phyloP scores from a whole-genome alignment of 306 rosid genomes.

The Vicia sativa region DNA sequence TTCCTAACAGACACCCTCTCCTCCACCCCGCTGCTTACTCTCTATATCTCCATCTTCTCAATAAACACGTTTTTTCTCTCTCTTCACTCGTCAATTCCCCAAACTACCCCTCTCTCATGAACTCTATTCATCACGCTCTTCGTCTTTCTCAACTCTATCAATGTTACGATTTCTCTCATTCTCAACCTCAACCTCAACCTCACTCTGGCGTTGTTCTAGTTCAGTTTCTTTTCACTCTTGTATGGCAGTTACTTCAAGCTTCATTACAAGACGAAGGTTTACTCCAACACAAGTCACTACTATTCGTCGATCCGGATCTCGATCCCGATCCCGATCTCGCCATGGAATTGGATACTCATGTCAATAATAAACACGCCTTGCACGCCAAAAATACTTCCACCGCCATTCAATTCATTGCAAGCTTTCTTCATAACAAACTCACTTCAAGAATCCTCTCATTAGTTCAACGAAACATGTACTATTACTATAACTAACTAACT shows the following conservation, averaged over 20 bases:
- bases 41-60: conserved; percentile 76
- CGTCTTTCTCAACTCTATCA: conserved; percentile 50
- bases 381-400: conserved; percentile 57
- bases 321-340: conserved; percentile 55
- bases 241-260: conserved; percentile 79
- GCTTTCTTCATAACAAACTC: conserved; percentile 61
- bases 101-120: conserved; percentile 55
- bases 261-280: conserved; percentile 81
- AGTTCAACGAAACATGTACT: conserved; percentile 70
- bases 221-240: conserved; percentile 63
- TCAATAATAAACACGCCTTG: conserved; percentile 40
- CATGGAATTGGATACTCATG: conserved; percentile 38
- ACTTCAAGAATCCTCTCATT: conserved; percentile 73
- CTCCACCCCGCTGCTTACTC: conserved; percentile 76
- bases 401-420: conserved; percentile 66
- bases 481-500: conserved; percentile 8
- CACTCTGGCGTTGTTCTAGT: conserved; percentile 76
- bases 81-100: conserved; percentile 58
- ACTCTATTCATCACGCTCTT: conserved; percentile 59
- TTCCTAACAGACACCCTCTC: conserved; percentile 62
- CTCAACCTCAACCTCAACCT: neutral
- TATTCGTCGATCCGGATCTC: conserved; percentile 45
- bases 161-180: no score
- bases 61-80: conserved; percentile 60
- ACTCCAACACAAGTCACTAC: conserved; percentile 47